Evolutionary conservation across 495 filamentous ascomycete genomes (phyloP), one percentile per base, ranked within the genome.

Genomic region (Aspergillus conjunctus): DNA sequence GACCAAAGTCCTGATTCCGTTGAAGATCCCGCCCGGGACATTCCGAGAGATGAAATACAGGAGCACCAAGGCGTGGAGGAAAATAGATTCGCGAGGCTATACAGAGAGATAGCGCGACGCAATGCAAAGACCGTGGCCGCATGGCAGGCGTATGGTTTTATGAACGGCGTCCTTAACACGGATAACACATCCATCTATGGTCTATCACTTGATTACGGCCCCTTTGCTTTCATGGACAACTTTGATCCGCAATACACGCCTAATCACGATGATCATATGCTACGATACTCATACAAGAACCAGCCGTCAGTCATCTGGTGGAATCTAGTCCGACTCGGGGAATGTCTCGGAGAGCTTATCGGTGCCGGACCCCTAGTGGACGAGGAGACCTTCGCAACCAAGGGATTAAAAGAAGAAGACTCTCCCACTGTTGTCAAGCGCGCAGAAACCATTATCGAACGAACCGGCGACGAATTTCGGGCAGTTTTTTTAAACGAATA

Each of bases 111-210:
- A 51, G 85, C 85, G 15, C 87, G 90, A 1, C 84, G 90, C 48
- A 98, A 97, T 67, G 94, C 94, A 0, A 81, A 85, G 43, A 96
- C 90, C 0, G 93, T 97, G 1, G 94, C 94, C 11, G 84, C 87
- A 56, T 98, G 94, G 94, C 94, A 98, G 74, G 91, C 91, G 20
- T 97, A 96, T 74, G 94, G 90, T 12, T 98, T 98, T 75, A 97
- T 93, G 83, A 98, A 98, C 68, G 94, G 94, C 17, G 94, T 98
- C 20, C 78, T 98, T 33, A 93, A 97, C 67, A 97, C 94, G 0
- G 94, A 98, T 70, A 98, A 98, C 70, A 98, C 93, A 0, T 95
- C 91, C 5, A 82, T 98, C 54, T 87, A 88, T 37, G 94, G 94
- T 7, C 74, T 98, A 0, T 91, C 87, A 1, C 88, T 98, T 20